These are phyloP conservation scores for Kwoniella sp. DNA, from an alignment of 768 basidiomycete species.

Conservation along the genomic window DNA sequence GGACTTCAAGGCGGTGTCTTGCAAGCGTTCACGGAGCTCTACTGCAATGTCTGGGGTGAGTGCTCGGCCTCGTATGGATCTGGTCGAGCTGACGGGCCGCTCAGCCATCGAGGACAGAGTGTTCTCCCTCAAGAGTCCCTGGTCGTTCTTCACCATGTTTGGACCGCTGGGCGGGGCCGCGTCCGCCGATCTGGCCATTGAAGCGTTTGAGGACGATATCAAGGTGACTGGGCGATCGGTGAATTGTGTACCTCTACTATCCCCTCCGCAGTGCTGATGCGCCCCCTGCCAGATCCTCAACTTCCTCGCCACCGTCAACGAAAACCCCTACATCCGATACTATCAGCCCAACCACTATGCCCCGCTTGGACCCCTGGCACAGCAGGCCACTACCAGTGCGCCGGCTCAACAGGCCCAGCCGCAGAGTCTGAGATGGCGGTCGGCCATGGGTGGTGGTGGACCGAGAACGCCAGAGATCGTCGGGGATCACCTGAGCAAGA, in stretches of 20 bases:
- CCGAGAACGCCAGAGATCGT: slow-evolving; percentile 53
- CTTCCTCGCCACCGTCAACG: slow-evolving; percentile 80
- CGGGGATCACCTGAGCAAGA: slow-evolving; percentile 70
- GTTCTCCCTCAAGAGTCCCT: slow-evolving; percentile 73
- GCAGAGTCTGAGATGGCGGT: slow-evolving; percentile 44
- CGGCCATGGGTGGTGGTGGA: slow-evolving; percentile 41
- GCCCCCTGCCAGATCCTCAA: slow-evolving; percentile 65
- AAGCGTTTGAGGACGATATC: slow-evolving; percentile 81
- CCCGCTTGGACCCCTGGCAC: slow-evolving; percentile 75
- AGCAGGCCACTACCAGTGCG: slow-evolving; percentile 48
- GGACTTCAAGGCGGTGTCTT: slow-evolving; percentile 74
- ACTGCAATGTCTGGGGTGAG: slow-evolving; percentile 88
- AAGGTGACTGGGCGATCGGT: slow-evolving; percentile 57
- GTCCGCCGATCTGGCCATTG: slow-evolving; percentile 63
- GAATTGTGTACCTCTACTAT: slow-evolving; percentile 5
- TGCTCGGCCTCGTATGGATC: slow-evolving; percentile 4
- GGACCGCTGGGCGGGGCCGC: slow-evolving; percentile 71
- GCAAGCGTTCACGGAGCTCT: slow-evolving; percentile 76
- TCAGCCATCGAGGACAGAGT: slow-evolving; percentile 78
- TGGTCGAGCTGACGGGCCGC: neutral
- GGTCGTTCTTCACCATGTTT: slow-evolving; percentile 80
- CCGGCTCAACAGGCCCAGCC: slow-evolving; percentile 19
- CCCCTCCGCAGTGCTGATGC: neutral
- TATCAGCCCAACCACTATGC: slow-evolving; percentile 77
- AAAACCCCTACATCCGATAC: slow-evolving; percentile 89